A percentile compares a stretch with the other conserved stretches of the same genome.
Conservation (phyloP, 805 yeast species). For the Saccharomycopsis oosterbeekiorum region DNA sequence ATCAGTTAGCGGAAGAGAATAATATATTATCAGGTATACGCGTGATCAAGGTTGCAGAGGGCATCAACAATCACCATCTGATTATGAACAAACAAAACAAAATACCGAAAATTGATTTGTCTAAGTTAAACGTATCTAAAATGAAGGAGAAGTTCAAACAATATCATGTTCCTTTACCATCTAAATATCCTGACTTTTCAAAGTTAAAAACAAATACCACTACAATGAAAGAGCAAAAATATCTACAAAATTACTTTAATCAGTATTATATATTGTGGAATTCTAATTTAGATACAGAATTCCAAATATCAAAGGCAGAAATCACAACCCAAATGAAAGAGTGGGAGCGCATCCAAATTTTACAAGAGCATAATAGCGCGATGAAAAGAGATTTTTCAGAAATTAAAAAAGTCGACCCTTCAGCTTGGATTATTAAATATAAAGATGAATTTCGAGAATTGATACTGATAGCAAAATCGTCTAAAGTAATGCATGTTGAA, state of each 20-base stretch:
- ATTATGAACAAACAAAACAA: not conserved
- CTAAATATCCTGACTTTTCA: not conserved
- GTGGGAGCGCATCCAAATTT: slow-evolving; percentile 14
- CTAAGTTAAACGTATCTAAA: slow-evolving; percentile 1
- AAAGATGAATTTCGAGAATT: slow-evolving; percentile 9
- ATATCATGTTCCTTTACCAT: slow-evolving; percentile 6
- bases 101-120: slow-evolving; percentile 10
- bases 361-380: slow-evolving; percentile 11
- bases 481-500: not conserved
- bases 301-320: slow-evolving; percentile 5
- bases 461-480: slow-evolving; percentile 2
- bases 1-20: not conserved
- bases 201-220: not conserved
- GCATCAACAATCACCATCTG: not conserved
- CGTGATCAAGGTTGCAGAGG: not conserved
- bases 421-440: slow-evolving; percentile 11
- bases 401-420: not conserved
- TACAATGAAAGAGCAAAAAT: not conserved
- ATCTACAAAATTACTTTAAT: slow-evolving; percentile 10
- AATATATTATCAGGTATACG: not conserved
- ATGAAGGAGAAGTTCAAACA: slow-evolving; percentile 10
- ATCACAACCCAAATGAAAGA: slow-evolving; percentile 4
- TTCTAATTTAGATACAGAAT: slow-evolving; percentile 13
- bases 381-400: not conserved
- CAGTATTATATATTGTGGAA: slow-evolving; percentile 13